Conservation (phyloP, 176 grass and related monocot species). For the maize (Zea mays) region Zm-B73-REFERENCE-NAM-5.0 NC_050102.1:156055501-156056000, state of each 20-base stretch:
- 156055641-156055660: slow-evolving; percentile 33
- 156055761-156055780: slow-evolving; percentile 20
- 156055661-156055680: slow-evolving; percentile 19
- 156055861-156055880: slow-evolving; percentile 19
- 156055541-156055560: neutral
- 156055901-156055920: slow-evolving; percentile 25
- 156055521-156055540: neutral
- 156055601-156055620: neutral
- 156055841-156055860: slow-evolving; percentile 48
- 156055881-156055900: slow-evolving; percentile 13
- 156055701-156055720: slow-evolving; percentile 32
- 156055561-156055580: neutral
- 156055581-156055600: neutral
- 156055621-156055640: slow-evolving; percentile 17
- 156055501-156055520: too few relatives aligned
- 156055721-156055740: slow-evolving; percentile 31
- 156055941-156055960: slow-evolving; percentile 62
- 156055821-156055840: slow-evolving; percentile 27
- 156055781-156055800: slow-evolving; percentile 24
- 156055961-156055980: slow-evolving; percentile 28
- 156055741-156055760: slow-evolving; percentile 36
- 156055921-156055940: slow-evolving; percentile 31
- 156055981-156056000: neutral
- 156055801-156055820: slow-evolving; percentile 48
- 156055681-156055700: slow-evolving; percentile 24